Evolutionary conservation across 2,329 filamentous ascomycete genomes (phyloP).

Genomic region (Tolypocladium amazonense): DNA sequence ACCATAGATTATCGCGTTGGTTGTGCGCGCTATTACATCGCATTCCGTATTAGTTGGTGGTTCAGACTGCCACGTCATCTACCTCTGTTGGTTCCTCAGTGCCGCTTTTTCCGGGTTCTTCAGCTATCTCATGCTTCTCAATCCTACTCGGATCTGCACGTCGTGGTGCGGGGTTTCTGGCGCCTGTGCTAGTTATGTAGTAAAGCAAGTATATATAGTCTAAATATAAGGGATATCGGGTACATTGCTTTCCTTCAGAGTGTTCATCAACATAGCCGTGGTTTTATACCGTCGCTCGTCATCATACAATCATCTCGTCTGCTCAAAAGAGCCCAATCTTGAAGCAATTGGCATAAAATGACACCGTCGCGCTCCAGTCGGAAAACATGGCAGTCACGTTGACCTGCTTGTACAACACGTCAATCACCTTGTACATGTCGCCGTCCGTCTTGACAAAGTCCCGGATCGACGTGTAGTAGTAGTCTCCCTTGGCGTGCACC

Average conservation of each 20-base stretch:
- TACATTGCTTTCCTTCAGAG: not conserved
- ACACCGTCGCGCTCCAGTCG: constrained; percentile 59
- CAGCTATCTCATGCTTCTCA: too few relatives aligned
- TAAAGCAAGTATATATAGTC: not conserved
- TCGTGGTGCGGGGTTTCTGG: too few relatives aligned
- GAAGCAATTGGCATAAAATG: constrained; percentile 65
- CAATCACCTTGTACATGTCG: constrained; percentile 54
- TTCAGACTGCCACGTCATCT: not conserved
- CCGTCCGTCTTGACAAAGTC: constrained; percentile 50
- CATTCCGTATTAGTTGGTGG: not conserved
- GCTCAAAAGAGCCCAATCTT: constrained; percentile 13
- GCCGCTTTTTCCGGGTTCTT: not conserved
- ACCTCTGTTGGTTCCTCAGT: not conserved
- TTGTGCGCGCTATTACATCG: not conserved
- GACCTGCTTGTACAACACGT: constrained; percentile 52
- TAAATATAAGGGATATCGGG: not conserved
- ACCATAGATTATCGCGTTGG: not conserved
- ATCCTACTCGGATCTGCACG: too few relatives aligned
- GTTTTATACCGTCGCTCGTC: not conserved
- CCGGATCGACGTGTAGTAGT: constrained; percentile 46
- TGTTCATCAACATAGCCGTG: not conserved
- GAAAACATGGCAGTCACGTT: constrained; percentile 52
- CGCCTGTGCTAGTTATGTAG: too few relatives aligned
- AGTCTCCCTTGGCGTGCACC: constrained; percentile 31
- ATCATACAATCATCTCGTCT: not conserved